Evolutionary conservation across 129 eudicot species (phyloP).

Genomic region (Rutidosis leptorrhynchoides): DNA sequence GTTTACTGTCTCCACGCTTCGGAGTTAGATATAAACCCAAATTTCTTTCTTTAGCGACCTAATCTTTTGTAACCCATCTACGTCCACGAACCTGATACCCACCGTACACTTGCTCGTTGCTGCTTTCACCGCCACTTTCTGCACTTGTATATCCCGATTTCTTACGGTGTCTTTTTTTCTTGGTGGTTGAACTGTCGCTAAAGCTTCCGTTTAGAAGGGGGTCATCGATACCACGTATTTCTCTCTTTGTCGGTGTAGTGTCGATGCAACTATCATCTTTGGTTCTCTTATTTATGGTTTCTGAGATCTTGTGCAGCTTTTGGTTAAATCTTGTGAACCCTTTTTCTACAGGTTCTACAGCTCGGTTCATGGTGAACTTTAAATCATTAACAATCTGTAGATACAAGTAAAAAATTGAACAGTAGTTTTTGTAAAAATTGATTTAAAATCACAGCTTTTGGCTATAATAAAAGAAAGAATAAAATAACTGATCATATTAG

Average conservation of each 20-base stretch:
- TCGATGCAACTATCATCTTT: conserved; percentile 73
- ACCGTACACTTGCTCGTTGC: conserved; percentile 56
- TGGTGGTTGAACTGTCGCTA: conserved; percentile 65
- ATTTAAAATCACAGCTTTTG: background rate
- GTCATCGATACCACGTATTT: conserved; percentile 89
- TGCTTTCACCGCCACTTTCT: conserved; percentile 89
- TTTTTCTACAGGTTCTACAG: conserved; percentile 91
- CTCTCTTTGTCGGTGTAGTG: conserved; percentile 36
- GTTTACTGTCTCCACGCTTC: background rate
- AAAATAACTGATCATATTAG: background rate
- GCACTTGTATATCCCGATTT: conserved; percentile 88
- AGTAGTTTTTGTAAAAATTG: background rate
- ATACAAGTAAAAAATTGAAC: background rate
- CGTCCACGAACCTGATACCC: conserved; percentile 72
- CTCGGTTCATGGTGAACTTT: conserved; percentile 77
- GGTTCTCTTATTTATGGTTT: conserved; percentile 77
- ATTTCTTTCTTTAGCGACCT: background rate
- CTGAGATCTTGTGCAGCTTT: conserved; percentile 75
- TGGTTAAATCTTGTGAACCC: conserved; percentile 74
- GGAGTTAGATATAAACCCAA: conserved; percentile 4
- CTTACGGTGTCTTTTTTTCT: conserved; percentile 67
- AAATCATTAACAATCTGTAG: conserved; percentile 88
- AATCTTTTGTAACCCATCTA: conserved; percentile 86
- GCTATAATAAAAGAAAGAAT: background rate
- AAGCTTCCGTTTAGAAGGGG: conserved; percentile 88